Evolutionary conservation across 1,139 yeast species (phyloP).

Genomic region (Geotrichum histeridarum): DNA sequence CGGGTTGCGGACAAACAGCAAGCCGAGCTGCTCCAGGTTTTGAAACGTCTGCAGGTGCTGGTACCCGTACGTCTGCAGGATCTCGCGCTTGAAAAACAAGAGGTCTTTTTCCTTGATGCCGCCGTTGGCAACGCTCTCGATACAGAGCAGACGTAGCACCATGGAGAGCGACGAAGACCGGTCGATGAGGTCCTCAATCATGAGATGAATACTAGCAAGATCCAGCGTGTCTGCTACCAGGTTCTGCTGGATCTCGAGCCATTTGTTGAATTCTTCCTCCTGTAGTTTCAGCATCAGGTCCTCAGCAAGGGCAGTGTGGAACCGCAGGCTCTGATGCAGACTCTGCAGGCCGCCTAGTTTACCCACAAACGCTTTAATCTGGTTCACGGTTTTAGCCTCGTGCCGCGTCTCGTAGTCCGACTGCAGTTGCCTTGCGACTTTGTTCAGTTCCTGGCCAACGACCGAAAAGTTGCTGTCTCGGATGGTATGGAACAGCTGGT

Average conservation of each 20-base stretch:
- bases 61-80: slow-evolving; percentile 58
- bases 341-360: slow-evolving; percentile 63
- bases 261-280: slow-evolving; percentile 47
- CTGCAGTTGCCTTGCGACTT: slow-evolving; percentile 67
- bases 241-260: slow-evolving; percentile 70
- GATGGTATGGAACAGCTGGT: slow-evolving; percentile 46
- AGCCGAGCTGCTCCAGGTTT: slow-evolving; percentile 41
- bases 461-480: slow-evolving; percentile 71
- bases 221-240: slow-evolving; percentile 54
- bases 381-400: slow-evolving; percentile 54
- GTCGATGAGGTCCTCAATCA: slow-evolving; percentile 48
- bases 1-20: slow-evolving; percentile 34
- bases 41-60: slow-evolving; percentile 42
- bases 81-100: slow-evolving; percentile 45
- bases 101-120: slow-evolving; percentile 63
- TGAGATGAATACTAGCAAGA: slow-evolving; percentile 48
- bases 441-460: slow-evolving; percentile 68
- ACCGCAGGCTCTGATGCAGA: slow-evolving; percentile 62
- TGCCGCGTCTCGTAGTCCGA: slow-evolving; percentile 61
- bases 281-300: slow-evolving; percentile 53
- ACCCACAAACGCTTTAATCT: slow-evolving; percentile 67
- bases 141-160: slow-evolving; percentile 47
- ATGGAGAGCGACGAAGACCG: slow-evolving; percentile 40
- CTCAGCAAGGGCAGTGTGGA: slow-evolving; percentile 76
- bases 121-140: slow-evolving; percentile 55